Evolutionary conservation across 164 flowering plant genomes (phyloP), one percentile per base, ranked within the genome.

Genomic region (Sextonia rubra): DNA sequence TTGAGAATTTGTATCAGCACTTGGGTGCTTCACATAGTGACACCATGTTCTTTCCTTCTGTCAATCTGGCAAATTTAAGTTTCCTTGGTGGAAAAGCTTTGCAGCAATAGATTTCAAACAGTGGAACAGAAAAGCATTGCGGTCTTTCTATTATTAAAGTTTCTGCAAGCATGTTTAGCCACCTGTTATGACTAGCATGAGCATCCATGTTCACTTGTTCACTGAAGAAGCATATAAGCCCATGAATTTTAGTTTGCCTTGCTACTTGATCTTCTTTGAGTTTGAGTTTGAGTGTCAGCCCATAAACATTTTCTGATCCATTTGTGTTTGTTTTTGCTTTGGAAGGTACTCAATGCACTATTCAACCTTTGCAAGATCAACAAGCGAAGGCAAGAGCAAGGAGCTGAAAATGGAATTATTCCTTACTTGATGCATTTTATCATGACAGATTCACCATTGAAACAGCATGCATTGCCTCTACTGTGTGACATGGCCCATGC

Each of bases 401-500:
- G 98, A n/a, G 99, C 99, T 69, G 98, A 96, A 85, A 96, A 90
- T 80, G 99, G 99, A 82, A 93, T 96, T 37, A 90, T 96, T 78
- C 99, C 99, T 74, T 97, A 96, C 82, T 85, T 96, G 81, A 88
- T 96, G 99, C 90, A 83, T 64, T 87, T 93, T 76, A 90, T 96
- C 70, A 83, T 86, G 83, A 84, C 89, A 22, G 88, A 84, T 77
- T 96, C 99, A 72, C 94, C 92, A 26, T 76, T 96, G 83, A 96
- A 86, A 76, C 92, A 83, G 74, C 83, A 82, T 82, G 99, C 99
- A 71, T 78, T 96, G 78, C 98, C 99, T 63, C 83, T 96, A 32
- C 83, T 96, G 3, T 96, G 98, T 76, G 99, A 96, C 78, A 96
- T 93, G 97, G 99, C 99, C 58, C 98, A 96, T 83, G 99, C 99